Evolutionary conservation across 495 filamentous ascomycete genomes (phyloP).

Genomic region (Penicillium macrosclerotiorum): DNA sequence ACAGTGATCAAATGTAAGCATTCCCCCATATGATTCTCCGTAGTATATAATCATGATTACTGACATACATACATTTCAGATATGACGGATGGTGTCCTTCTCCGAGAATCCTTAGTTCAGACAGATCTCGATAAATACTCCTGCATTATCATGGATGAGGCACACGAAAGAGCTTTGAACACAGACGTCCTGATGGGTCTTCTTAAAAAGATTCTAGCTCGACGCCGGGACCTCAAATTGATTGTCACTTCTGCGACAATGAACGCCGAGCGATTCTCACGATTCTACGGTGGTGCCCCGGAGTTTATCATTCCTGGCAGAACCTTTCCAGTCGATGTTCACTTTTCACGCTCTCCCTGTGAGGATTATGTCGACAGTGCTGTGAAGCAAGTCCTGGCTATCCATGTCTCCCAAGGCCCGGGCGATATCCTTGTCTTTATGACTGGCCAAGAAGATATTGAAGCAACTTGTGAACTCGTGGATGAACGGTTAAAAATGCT

Average conservation of each 20-base stretch:
- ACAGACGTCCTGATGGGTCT: conserved; percentile 98
- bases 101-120: conserved; percentile 90
- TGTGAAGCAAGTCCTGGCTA: conserved; percentile 94
- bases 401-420: conserved; percentile 86
- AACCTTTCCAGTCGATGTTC: conserved; percentile 95
- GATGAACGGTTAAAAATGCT: conserved; percentile 86
- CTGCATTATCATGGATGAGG: conserved; percentile 99
- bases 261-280: conserved; percentile 94
- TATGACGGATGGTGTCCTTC: conserved; percentile 97
- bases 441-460: conserved; percentile 99
- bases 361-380: conserved; percentile 98
- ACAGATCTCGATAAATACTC: conserved; percentile 94
- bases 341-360: conserved; percentile 92
- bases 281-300: conserved; percentile 96
- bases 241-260: conserved; percentile 99
- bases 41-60: conserved; percentile 1
- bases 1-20: conserved; percentile 84
- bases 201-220: conserved; percentile 91
- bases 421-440: conserved; percentile 99
- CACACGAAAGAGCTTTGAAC: conserved; percentile 94
- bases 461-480: conserved; percentile 90
- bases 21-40: not conserved
- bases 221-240: conserved; percentile 87
- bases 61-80: conserved; percentile 44
- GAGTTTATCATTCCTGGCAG: conserved; percentile 96